Evolutionary conservation across 768 basidiomycete genomes (phyloP).

Genomic region (Leccinum sublutescens): DNA sequence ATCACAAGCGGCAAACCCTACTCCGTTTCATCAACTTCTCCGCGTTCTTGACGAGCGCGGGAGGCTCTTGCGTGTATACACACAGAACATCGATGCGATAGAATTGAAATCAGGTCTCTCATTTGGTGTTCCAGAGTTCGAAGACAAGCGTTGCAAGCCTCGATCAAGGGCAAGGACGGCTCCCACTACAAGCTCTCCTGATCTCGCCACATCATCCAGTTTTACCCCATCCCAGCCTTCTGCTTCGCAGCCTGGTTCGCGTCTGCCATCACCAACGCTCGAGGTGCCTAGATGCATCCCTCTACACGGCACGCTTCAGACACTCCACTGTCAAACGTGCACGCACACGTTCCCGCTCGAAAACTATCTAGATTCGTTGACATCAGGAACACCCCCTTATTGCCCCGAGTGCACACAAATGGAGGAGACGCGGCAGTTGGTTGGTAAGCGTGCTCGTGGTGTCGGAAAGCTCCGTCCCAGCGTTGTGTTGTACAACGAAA

Average conservation of each 20-base stretch:
- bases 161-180: slow-evolving; percentile 45
- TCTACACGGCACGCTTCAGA: slow-evolving; percentile 81
- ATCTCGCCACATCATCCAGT: slow-evolving; percentile 12
- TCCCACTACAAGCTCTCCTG: slow-evolving; percentile 13
- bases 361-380: slow-evolving; percentile 57
- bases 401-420: slow-evolving; percentile 79
- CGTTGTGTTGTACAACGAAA: slow-evolving; percentile 89
- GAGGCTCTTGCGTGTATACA: slow-evolving; percentile 81
- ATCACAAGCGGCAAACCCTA: slow-evolving; percentile 70
- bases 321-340: slow-evolving; percentile 80
- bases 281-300: slow-evolving; percentile 83
- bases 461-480: slow-evolving; percentile 81
- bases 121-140: slow-evolving; percentile 77
- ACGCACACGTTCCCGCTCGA: slow-evolving; percentile 66
- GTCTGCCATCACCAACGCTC: slow-evolving; percentile 50
- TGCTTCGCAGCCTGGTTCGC: slow-evolving; percentile 28
- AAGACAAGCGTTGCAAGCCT: slow-evolving; percentile 53
- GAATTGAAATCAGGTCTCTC: slow-evolving; percentile 85
- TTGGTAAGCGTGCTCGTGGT: slow-evolving; percentile 77
- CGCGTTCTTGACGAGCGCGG: slow-evolving; percentile 73
- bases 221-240: slow-evolving; percentile 17
- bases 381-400: slow-evolving; percentile 59
- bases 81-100: slow-evolving; percentile 91
- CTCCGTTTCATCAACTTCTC: slow-evolving; percentile 76
- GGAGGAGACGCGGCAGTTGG: slow-evolving; percentile 65